Evolutionary conservation across 495 filamentous ascomycete genomes (phyloP), one percentile per base, ranked within the genome.

Genomic region (Endocarpon pusillum): DNA sequence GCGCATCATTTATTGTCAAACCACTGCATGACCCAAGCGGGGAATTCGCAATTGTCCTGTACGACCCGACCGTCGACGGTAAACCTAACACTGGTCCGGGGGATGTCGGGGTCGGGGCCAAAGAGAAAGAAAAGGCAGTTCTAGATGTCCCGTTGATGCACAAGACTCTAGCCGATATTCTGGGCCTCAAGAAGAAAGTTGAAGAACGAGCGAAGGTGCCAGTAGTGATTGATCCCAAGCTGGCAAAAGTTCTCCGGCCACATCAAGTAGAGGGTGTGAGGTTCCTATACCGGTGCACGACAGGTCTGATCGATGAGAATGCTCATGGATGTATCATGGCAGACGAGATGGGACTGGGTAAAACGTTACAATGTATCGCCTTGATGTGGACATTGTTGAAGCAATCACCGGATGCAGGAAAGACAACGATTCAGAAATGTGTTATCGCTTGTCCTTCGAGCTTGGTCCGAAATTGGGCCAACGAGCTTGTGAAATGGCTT

Each of bases 321-420:
- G 91, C 91, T 16, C 81, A 94, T 56, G 89, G 89, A 0, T 96
- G 89, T 51, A 99, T 99, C 51, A 99, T 99, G 89, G 89, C 89
- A 42, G 89, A 99, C 49, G 89, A 94, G 45, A 99, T 99, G 89
- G 89, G 89, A 28, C 55, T 99, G 21, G 89, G 89, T 29, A 99
- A 99, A 59, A 99, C 89, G 9, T 64, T 92, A 60, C 76, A 81
- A 66, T 81, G 76, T 42, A 81, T 83, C 35, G 52, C 78, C 3
- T 59, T 83, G 43, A 85, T 99, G 68, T 99, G 89, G 89, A 96
- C 87, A 8, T 59, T 99, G 2, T 57, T 99, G 8, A 96, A 93
- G 52, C 89, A 99, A 48, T 91, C 85, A 4, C 78, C 87, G 1
- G 86, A 94, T 18, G 82, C 87, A 30, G 89, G 89, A 21, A 96